Percentiles rank a stretch among this genome's conserved stretches.
phyloP scores from a whole-genome alignment of 805 yeast genomes.

The Suhomyces sp. region DNA sequence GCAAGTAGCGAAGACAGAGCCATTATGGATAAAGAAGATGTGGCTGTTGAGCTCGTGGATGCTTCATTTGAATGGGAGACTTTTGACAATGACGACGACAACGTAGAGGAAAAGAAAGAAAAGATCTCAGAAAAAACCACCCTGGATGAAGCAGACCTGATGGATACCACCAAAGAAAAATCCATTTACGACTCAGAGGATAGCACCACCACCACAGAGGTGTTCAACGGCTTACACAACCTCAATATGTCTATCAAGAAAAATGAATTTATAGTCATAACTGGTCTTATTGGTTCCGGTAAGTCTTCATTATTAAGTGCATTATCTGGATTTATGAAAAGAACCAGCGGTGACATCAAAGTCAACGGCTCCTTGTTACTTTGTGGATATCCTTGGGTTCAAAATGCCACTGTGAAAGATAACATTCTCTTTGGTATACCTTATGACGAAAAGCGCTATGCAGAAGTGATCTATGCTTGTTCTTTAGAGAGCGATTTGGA shows the following conservation, averaged over 20 bases:
- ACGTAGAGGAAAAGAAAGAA: slow-evolving; percentile 12
- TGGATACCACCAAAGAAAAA: slow-evolving; percentile 14
- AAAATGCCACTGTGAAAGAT: slow-evolving; percentile 72
- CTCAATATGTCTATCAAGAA: slow-evolving; percentile 52
- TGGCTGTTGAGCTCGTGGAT: slow-evolving; percentile 48
- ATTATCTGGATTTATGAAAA: slow-evolving; percentile 67
- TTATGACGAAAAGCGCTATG: slow-evolving; percentile 50
- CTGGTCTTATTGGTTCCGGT: slow-evolving; percentile 83
- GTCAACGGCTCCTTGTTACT: slow-evolving; percentile 52
- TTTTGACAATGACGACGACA: slow-evolving; percentile 17
- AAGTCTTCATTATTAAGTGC: slow-evolving; percentile 73
- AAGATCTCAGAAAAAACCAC: not conserved
- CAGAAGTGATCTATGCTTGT: slow-evolving; percentile 59
- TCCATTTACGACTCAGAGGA: slow-evolving; percentile 5
- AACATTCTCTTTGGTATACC: slow-evolving; percentile 68
- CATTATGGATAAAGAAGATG: slow-evolving; percentile 23
- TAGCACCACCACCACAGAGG: not conserved
- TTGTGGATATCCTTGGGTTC: slow-evolving; percentile 79
- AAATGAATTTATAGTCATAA: slow-evolving; percentile 71
- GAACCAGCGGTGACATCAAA: slow-evolving; percentile 48
- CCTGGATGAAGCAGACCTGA: not conserved
- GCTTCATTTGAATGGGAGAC: slow-evolving; percentile 70
- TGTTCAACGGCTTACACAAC: slow-evolving; percentile 45
- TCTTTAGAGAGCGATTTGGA: slow-evolving; percentile 64
- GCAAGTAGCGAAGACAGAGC: slow-evolving; percentile 20